These are phyloP conservation scores for Musa itinerans DNA, from an alignment of 176 grass and related monocot species.

Conservation along the genomic window DNA sequence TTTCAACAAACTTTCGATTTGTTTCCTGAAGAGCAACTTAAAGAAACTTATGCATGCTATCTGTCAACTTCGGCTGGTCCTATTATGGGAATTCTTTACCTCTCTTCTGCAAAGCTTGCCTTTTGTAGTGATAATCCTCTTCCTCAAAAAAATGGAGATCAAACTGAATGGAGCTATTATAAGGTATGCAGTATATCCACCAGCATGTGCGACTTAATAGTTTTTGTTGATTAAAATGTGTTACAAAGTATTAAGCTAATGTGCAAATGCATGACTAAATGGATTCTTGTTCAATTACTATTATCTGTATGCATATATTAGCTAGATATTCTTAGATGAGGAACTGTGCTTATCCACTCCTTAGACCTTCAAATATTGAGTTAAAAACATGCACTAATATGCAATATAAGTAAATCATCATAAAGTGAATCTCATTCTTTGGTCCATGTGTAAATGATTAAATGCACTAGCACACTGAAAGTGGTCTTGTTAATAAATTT, in stretches of 20 bases:
- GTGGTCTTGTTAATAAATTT: neutral
- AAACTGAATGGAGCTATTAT: constrained; percentile 69
- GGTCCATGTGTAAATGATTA: too few species aligned
- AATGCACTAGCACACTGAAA: too few species aligned
- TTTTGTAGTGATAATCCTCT: constrained; percentile 83
- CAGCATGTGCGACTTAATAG: neutral
- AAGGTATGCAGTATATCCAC: constrained; percentile 32
- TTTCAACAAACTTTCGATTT: constrained; percentile 66
- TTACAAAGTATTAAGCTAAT: too few species aligned
- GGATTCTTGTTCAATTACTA: neutral
- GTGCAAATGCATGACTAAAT: neutral
- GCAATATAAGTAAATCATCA: neutral
- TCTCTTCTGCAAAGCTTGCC: constrained; percentile 69
- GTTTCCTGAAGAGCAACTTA: constrained; percentile 63
- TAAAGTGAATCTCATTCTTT: neutral
- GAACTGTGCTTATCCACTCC: neutral
- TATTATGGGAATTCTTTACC: constrained; percentile 66
- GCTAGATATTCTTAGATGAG: neutral
- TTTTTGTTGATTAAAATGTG: neutral
- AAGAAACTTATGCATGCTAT: constrained; percentile 77
- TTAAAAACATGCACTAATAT: neutral
- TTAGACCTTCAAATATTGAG: neutral
- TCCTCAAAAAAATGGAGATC: constrained; percentile 34
- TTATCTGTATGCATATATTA: neutral
- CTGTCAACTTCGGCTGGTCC: constrained; percentile 68